Conservation (phyloP, 1,139 yeast genomes). For the Magnusiomyces ingens region DNA sequence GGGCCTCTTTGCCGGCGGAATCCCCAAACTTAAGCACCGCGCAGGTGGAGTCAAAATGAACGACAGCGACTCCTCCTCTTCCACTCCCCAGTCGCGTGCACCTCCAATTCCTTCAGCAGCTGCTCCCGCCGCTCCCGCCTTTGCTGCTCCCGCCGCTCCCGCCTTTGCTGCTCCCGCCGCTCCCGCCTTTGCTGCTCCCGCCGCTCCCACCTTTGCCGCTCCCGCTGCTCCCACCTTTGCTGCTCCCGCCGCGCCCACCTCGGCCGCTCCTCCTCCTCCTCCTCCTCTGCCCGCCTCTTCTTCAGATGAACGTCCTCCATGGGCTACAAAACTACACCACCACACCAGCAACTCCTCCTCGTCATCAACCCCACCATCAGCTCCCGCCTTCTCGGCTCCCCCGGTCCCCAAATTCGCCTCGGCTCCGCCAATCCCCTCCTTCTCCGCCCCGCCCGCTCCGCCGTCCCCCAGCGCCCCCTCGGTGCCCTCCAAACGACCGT, state of each 20-base stretch:
- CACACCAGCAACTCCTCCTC: neutral
- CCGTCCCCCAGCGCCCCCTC: slow-evolving; percentile 30
- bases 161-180: no score
- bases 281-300: neutral
- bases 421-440: slow-evolving; percentile 11
- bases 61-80: slow-evolving; percentile 24
- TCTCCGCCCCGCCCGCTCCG: slow-evolving; percentile 29
- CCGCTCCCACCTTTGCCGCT: no score
- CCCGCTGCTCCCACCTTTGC: no score
- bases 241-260: neutral
- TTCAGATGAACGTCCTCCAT: no score
- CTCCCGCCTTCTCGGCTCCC: slow-evolving; percentile 1
- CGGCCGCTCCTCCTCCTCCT: neutral
- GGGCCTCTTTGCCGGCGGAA: slow-evolving; percentile 78
- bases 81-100: neutral
- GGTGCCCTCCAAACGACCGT: slow-evolving; percentile 18
- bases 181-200: no score
- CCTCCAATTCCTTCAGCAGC: neutral
- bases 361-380: neutral
- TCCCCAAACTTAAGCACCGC: slow-evolving; percentile 67
- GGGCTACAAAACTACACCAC: no score
- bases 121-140: neutral
- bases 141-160: no score
- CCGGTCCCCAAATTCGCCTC: neutral
- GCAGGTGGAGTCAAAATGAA: slow-evolving; percentile 40